Percentiles rank a stretch among this genome's conserved stretches.
phyloP scores from a whole-genome alignment of 768 basidiomycete genomes.

The Lactarius deliciosus region DNA sequence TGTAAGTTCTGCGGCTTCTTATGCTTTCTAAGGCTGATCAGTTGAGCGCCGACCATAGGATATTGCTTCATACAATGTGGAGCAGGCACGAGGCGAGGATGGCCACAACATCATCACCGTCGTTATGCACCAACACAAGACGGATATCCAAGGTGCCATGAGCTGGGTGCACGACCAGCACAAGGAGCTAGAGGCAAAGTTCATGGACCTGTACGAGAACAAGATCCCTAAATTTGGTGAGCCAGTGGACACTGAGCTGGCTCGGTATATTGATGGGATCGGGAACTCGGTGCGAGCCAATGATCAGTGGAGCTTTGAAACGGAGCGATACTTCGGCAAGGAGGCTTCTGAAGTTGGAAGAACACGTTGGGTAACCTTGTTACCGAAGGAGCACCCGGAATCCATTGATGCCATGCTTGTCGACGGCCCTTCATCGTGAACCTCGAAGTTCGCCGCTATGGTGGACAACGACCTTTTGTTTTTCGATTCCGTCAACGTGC shows the following conservation, averaged over 20 bases:
- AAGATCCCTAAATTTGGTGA: constrained; percentile 39
- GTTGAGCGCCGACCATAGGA: constrained; percentile 27
- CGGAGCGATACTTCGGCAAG: constrained; percentile 14
- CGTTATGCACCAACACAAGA: constrained; percentile 41
- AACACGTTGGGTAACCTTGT: background rate
- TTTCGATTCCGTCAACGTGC: too few species aligned
- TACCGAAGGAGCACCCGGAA: background rate
- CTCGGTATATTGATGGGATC: constrained; percentile 41
- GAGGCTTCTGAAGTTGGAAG: background rate
- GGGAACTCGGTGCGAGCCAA: constrained; percentile 44
- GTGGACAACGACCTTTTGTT: too few species aligned
- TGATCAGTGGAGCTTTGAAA: constrained; percentile 43
- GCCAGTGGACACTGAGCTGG: constrained; percentile 38
- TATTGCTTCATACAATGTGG: constrained; percentile 34
- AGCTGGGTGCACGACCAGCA: constrained; percentile 35
- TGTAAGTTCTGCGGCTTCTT: background rate
- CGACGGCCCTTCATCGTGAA: background rate
- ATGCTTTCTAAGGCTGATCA: background rate
- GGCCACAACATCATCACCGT: constrained; percentile 42
- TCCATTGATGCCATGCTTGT: background rate
- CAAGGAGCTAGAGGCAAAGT: constrained; percentile 34
- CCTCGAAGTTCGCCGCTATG: too few species aligned
- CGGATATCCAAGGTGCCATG: constrained; percentile 37
- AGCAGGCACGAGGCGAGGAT: constrained; percentile 38
- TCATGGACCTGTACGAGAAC: constrained; percentile 33